These are phyloP conservation scores for Henckelia pumila DNA, from an alignment of 257 asterid species.

Conservation along the genomic window DNA sequence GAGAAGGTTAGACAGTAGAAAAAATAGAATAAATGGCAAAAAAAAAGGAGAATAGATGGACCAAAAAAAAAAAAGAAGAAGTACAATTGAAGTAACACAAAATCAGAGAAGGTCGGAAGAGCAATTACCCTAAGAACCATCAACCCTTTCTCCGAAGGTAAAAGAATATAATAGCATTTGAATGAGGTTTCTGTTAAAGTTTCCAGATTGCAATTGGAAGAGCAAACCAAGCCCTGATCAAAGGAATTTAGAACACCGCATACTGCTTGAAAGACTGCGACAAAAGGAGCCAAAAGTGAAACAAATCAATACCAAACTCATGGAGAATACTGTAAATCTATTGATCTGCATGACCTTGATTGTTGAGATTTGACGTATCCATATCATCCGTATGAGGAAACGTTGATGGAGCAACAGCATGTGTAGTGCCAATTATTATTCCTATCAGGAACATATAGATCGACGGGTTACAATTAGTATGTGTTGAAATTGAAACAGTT, in stretches of 20 bases:
- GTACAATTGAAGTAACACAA: background rate
- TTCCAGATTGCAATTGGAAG: conserved; percentile 71
- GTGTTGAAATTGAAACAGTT: background rate
- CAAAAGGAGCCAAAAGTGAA: conserved; percentile 26
- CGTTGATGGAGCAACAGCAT: conserved; percentile 61
- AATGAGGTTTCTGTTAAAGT: conserved; percentile 66
- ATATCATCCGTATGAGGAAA: conserved; percentile 48
- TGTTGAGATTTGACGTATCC: conserved; percentile 49
- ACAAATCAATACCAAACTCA: conserved; percentile 22
- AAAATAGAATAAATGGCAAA: background rate
- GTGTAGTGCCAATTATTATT: conserved; percentile 63
- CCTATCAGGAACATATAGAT: conserved; percentile 47
- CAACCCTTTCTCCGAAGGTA: conserved; percentile 82
- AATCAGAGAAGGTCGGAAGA: background rate
- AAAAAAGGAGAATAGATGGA: background rate
- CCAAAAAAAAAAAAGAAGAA: background rate
- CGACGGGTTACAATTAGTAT: background rate
- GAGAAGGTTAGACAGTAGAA: background rate
- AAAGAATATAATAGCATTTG: conserved; percentile 74
- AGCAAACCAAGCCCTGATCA: conserved; percentile 94
- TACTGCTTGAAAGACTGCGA: conserved; percentile 76
- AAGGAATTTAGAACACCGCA: conserved; percentile 67
- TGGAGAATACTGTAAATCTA: conserved; percentile 7
- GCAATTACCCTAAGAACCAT: conserved; percentile 87
- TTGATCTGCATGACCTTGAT: conserved; percentile 43